A percentile compares a stretch with the other conserved stretches of the same genome.
Evolutionary conservation across 805 yeast genomes (phyloP).

Genomic region (Zygosaccharomyces lentus): DNA sequence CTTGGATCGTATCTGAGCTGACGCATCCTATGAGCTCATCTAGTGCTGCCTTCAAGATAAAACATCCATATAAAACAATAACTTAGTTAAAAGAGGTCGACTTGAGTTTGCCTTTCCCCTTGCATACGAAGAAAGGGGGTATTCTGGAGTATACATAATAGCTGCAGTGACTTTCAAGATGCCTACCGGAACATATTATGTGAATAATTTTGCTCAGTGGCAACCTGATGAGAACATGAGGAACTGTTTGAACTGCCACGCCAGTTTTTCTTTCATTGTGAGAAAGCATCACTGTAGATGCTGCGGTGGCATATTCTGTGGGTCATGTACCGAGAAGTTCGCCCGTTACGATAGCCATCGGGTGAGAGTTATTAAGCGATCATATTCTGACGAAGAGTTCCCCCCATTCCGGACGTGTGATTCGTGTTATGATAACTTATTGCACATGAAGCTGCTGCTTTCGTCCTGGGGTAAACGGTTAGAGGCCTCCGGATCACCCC

Average conservation of each 20-base stretch:
- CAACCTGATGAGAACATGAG: slow-evolving; percentile 29
- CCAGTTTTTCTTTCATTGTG: slow-evolving; percentile 45
- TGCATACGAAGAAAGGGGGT: too few relatives aligned
- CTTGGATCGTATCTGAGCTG: background rate
- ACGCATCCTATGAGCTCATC: background rate
- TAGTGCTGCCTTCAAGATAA: background rate
- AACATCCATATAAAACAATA: background rate
- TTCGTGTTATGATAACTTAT: slow-evolving; percentile 49
- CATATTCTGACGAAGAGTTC: slow-evolving; percentile 35
- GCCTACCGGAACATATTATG: slow-evolving; percentile 13
- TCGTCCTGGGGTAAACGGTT: slow-evolving; percentile 21
- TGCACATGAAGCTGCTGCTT: slow-evolving; percentile 19
- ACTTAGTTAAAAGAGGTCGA: background rate
- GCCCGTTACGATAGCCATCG: slow-evolving; percentile 26
- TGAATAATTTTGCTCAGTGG: slow-evolving; percentile 30
- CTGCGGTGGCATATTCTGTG: slow-evolving; percentile 66
- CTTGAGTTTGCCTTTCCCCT: background rate
- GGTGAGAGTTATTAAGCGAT: slow-evolving; percentile 26
- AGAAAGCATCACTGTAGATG: slow-evolving; percentile 66
- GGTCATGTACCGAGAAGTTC: slow-evolving; percentile 28
- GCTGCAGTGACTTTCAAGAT: background rate
- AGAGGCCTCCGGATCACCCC: slow-evolving; percentile 7
- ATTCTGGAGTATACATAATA: background rate
- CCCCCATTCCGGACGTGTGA: slow-evolving; percentile 57
- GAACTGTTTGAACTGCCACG: slow-evolving; percentile 46